Evolutionary conservation across 768 basidiomycete species (phyloP).

Genomic region (Strobilomyces dryophilus): DNA sequence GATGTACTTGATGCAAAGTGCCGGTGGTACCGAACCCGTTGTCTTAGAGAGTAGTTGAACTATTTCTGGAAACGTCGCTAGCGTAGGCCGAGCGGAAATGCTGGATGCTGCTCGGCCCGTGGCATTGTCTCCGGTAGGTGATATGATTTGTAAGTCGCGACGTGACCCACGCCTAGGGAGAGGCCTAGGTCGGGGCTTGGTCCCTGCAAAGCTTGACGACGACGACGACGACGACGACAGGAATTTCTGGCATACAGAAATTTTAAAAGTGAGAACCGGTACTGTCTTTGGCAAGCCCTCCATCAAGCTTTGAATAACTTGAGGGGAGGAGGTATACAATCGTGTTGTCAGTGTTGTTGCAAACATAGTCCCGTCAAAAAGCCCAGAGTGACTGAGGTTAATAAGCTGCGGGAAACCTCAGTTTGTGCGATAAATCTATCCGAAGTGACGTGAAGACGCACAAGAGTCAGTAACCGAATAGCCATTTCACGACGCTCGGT

Average conservation of each 20-base stretch:
- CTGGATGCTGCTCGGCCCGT: constrained; percentile 16
- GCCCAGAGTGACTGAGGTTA: constrained; percentile 35
- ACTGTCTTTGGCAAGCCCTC: constrained; percentile 34
- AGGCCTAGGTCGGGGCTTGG: constrained; percentile 32
- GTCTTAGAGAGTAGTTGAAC: constrained; percentile 21
- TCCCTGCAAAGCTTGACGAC: constrained; percentile 7
- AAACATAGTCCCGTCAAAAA: constrained; percentile 37
- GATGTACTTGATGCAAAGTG: constrained; percentile 33
- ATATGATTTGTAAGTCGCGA: constrained; percentile 3
- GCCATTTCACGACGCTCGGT: constrained; percentile 31
- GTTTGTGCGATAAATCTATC: neutral
- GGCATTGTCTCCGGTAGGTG: constrained; percentile 8
- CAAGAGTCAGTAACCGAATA: constrained; percentile 32
- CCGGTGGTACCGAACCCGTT: constrained; percentile 3
- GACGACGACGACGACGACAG: constrained; percentile 28
- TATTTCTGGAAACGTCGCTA: constrained; percentile 25
- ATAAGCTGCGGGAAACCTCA: constrained; percentile 32
- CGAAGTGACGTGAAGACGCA: constrained; percentile 11
- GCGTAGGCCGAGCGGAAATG: constrained; percentile 24
- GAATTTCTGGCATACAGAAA: constrained; percentile 40
- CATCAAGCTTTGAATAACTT: constrained; percentile 34
- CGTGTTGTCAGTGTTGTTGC: constrained; percentile 34
- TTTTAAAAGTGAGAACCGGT: constrained; percentile 38
- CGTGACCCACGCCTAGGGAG: constrained; percentile 25
- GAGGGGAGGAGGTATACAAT: constrained; percentile 28